Evolutionary conservation across 2,329 filamentous ascomycete genomes (phyloP), one percentile per base, ranked within the genome.

Genomic region (Fusarium pseudoanthophilum): DNA sequence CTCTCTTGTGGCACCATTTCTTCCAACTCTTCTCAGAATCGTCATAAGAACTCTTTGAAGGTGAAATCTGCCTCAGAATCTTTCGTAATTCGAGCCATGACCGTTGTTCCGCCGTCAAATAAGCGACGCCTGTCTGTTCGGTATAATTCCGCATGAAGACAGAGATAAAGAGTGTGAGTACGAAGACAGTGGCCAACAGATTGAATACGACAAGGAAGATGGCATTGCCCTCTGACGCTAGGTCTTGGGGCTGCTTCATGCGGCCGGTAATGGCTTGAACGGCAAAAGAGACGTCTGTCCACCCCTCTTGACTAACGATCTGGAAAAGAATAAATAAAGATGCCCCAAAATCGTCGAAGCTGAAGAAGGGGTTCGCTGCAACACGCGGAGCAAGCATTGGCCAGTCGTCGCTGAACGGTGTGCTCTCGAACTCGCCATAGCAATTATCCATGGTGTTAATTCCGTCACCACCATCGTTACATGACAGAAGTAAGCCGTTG

Each of bases 111-210:
- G 95, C 92, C 2, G 96, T 99, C 77, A 99, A 85, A 80, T 95
- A 99, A 5, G 96, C 96, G 48, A 99, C 96, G 4, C 96, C 96
- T 1, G 96, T 99, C 83, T 98, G 95, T 83, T 99, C 96, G 1
- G 96, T 99, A 83, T 99, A 99, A 81, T 98, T 99, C 69, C 96
- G 94, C 96, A 99, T 99, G 82, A 99, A 99, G 69, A 99, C 96
- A 64, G 96, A 98, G 53, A 99, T 97, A 82, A 99, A 99, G 79
- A 99, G 86, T 2, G 96, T 99, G 79, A 99, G 87, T 70, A 99
- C 93, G 83, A 99, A 99, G 73, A 99, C 95, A 0, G 96, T 96
- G 37, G 95, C 95, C 77, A 99, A 88, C 80, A 99, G 89, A 83
- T 99, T 99, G 90, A 98, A 99, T 9, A 95, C 87, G 63, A 99